Evolutionary conservation across 352 stramenopile genomes (phyloP), one percentile per base, ranked within the genome.

Genomic region (Pythium coloratum): DNA sequence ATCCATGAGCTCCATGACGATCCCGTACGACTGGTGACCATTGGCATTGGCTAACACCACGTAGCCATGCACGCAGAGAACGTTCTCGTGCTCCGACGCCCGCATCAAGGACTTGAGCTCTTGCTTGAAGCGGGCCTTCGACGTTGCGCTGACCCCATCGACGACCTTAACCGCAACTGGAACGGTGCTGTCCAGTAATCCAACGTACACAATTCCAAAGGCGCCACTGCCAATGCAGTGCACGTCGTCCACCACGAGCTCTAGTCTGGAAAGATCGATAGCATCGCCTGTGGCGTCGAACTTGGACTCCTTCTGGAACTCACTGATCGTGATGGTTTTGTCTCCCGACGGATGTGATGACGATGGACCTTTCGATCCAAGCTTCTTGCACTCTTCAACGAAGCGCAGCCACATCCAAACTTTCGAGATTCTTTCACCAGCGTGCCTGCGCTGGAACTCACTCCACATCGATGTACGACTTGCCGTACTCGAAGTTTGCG

Each of bases 1-100:
- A 32, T 30, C 44, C 59, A 64, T 64, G 44, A 64, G 59, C 33
- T 64, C 59, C 59, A 58, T 64, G 59, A 64, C 34, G 59, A 64
- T 64, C 2, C 44, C 59, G 24, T 33, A 64, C 28, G 59, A 64
- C 28, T 57, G 2, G 13, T 10, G 30, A 24, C 46, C 30, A 20
- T 18, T 56, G 30, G 32, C 32, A 13, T 34, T 28, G 8, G 28
- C 5, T 13, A 64, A 20, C 47, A 50, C 30, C 16, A 32, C 44
- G 46, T 64, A 64, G 12, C 33, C 46, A 12, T 50, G 32, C 46
- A 64, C 59, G 30, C 59, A 46, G 30, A 64, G n/a, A 32, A 64
- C 46, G 59, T 64, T 64, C 46, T 44, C 46, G 24, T 64, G 59
- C n/a, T 10, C 8, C 30, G 59, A 64, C 44, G 59, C 3, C 12